Evolutionary conservation across 83 land plant genomes (phyloP).

Genomic region (Thuja plicata): DNA sequence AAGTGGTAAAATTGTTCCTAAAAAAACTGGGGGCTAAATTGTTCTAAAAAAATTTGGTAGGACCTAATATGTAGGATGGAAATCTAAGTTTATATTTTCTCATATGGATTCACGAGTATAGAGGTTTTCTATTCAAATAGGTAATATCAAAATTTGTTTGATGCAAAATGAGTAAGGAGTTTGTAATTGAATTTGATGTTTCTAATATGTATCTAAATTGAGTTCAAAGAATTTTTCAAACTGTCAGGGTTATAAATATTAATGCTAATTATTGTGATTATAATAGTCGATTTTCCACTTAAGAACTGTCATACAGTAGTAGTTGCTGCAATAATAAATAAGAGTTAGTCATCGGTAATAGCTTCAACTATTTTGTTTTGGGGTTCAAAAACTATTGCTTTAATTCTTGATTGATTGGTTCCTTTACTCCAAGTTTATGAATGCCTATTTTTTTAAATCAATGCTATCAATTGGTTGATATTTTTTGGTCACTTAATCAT

Average conservation of each 20-base stretch:
- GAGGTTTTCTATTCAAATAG: background rate
- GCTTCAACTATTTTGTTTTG: background rate
- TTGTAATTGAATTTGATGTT: background rate
- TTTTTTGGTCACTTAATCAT: background rate
- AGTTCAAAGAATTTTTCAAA: background rate
- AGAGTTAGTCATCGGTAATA: background rate
- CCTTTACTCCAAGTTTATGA: background rate
- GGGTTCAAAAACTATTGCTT: background rate
- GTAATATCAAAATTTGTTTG: background rate
- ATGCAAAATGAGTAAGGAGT: background rate
- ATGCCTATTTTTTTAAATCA: background rate
- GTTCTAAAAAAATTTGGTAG: background rate
- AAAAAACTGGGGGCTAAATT: background rate
- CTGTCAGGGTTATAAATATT: background rate
- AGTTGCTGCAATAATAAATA: background rate
- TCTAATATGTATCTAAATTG: background rate
- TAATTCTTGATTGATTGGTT: background rate
- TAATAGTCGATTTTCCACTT: background rate
- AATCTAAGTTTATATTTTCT: background rate
- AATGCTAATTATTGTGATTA: background rate
- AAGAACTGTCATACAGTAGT: background rate
- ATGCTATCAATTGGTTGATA: background rate
- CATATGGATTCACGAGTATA: background rate
- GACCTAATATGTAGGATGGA: background rate
- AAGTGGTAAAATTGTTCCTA: background rate